Percentiles rank a stretch among this genome's conserved stretches.
phyloP scores from a whole-genome alignment of 805 yeast genomes.

The Isabelozyma pseudorhagii region DNA sequence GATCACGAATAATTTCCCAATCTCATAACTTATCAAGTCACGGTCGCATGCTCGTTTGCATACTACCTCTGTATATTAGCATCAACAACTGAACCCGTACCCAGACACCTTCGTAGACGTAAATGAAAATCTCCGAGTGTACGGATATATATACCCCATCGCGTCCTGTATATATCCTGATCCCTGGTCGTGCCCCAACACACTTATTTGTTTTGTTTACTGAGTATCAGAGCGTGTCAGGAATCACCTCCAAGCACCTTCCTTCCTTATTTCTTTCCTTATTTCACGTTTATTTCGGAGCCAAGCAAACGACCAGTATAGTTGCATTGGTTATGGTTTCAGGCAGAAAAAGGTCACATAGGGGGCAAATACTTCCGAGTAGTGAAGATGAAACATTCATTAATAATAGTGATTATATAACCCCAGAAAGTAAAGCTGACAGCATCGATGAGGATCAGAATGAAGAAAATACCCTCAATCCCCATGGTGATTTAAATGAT shows the following conservation, averaged over 20 bases:
- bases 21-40: too few species aligned
- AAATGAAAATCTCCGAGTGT: neutral
- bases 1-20: too few species aligned
- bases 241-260: neutral
- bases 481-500: too few species aligned
- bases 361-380: neutral
- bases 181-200: neutral
- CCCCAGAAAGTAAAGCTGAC: conserved; percentile 1
- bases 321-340: neutral
- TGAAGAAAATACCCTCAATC: too few species aligned
- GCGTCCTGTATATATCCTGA: neutral
- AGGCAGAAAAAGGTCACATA: neutral
- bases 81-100: too few species aligned
- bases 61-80: too few species aligned
- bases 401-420: conserved; percentile 36
- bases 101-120: too few species aligned
- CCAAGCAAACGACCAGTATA: too few species aligned
- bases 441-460: neutral
- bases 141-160: neutral
- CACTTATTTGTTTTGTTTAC: neutral
- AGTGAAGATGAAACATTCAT: conserved; percentile 29
- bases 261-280: too few species aligned
- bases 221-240: neutral
- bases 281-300: too few species aligned
- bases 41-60: too few species aligned